phyloP scores from a whole-genome alignment of 148 eudicot genomes.

The Hydrangea macrophylla region DNA sequence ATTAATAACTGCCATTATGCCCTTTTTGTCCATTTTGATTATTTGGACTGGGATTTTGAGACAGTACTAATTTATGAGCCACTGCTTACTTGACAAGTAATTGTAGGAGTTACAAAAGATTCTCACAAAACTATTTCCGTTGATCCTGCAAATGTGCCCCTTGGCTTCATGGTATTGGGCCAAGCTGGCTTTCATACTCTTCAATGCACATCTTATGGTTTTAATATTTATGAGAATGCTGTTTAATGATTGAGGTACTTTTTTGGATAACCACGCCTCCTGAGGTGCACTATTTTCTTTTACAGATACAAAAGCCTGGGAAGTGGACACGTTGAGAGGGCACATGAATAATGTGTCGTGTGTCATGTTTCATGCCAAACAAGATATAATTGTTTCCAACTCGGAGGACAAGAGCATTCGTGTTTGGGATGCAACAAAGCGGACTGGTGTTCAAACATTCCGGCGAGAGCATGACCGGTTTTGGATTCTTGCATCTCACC shows the following conservation, averaged over 20 bases:
- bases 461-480: slow-evolving; percentile 84
- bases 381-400: slow-evolving; percentile 81
- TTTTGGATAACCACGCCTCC: neutral
- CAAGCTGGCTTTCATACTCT: too few species aligned
- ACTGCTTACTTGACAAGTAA: too few species aligned
- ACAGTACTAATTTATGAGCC: too few species aligned
- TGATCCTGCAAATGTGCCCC: neutral
- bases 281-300: slow-evolving; percentile 1
- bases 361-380: slow-evolving; percentile 81
- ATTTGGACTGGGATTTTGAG: neutral
- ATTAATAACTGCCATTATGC: slow-evolving; percentile 2
- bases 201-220: too few species aligned
- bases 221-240: too few species aligned
- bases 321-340: slow-evolving; percentile 86
- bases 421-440: slow-evolving; percentile 84
- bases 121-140: neutral
- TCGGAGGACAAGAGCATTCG: slow-evolving; percentile 94
- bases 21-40: neutral
- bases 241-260: too few species aligned
- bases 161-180: neutral
- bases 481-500: slow-evolving; percentile 83
- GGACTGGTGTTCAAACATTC: slow-evolving; percentile 81
- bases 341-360: slow-evolving; percentile 91
- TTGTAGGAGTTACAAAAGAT: neutral
- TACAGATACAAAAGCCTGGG: slow-evolving; percentile 94